Evolutionary conservation across 345 rosid genomes (phyloP).

Genomic region (Ceriops zippeliana): DNA sequence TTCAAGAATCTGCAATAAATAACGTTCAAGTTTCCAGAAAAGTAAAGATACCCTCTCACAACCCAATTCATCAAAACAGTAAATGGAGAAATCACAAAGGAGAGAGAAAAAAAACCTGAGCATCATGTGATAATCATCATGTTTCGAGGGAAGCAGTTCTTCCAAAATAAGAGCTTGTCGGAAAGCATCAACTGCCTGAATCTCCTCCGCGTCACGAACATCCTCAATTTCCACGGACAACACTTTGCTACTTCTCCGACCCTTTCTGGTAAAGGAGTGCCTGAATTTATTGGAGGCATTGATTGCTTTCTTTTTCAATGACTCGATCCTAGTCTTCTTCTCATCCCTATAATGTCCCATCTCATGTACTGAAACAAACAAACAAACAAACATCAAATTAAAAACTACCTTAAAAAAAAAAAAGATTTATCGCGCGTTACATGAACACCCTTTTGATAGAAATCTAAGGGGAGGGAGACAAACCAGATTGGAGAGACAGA

Average conservation of each 20-base stretch:
- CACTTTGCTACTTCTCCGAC: constrained; percentile 76
- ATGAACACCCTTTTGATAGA: too few species aligned
- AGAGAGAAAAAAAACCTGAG: constrained; percentile 50
- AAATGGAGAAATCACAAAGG: neutral
- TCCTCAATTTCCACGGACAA: constrained; percentile 61
- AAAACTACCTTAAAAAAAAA: neutral
- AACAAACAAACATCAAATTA: neutral
- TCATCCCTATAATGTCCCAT: constrained; percentile 44
- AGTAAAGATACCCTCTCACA: neutral
- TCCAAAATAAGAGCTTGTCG: constrained; percentile 73
- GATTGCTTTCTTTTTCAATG: constrained; percentile 60
- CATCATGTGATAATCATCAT: constrained; percentile 89
- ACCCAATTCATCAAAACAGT: neutral
- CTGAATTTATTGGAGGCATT: constrained; percentile 75
- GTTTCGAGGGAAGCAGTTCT: constrained; percentile 69
- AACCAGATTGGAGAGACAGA: constrained; percentile 29
- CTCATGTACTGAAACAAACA: constrained; percentile 21
- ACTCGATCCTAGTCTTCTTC: constrained; percentile 51
- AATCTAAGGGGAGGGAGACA: neutral
- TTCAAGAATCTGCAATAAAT: constrained; percentile 62
- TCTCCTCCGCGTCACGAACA: constrained; percentile 71
- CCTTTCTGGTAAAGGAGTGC: constrained; percentile 57
- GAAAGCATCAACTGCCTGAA: constrained; percentile 70
- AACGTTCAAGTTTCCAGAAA: constrained; percentile 6
- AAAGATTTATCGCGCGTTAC: neutral